Evolutionary conservation across 768 basidiomycete species (phyloP).

Genomic region (Cubamyces sp.): DNA sequence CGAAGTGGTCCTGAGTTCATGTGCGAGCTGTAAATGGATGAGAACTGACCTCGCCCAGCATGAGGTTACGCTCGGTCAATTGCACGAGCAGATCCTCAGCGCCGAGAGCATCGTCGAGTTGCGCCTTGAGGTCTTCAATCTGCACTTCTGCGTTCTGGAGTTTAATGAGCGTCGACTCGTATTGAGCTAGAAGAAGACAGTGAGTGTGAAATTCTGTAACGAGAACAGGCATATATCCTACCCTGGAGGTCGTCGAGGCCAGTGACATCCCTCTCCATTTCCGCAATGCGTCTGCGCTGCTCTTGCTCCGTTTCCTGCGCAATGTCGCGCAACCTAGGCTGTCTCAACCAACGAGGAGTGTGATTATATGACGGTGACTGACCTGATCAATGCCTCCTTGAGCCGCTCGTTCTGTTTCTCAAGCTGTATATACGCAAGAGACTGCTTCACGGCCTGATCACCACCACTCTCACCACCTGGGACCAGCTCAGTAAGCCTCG

Average conservation of each 20-base stretch:
- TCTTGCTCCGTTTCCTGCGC: constrained; percentile 88
- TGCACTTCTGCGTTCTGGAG: constrained; percentile 88
- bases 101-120: constrained; percentile 92
- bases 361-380: constrained; percentile 27
- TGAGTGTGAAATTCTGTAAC: background rate
- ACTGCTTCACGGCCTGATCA: constrained; percentile 51
- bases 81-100: constrained; percentile 97
- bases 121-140: constrained; percentile 90
- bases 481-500: background rate
- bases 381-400: constrained; percentile 93
- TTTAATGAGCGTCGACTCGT: constrained; percentile 78
- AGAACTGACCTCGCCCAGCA: constrained; percentile 77
- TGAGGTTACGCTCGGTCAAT: constrained; percentile 91
- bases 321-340: constrained; percentile 78
- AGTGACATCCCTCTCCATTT: constrained; percentile 89
- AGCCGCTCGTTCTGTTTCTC: constrained; percentile 96
- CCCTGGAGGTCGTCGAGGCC: constrained; percentile 81
- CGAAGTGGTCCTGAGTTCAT: background rate
- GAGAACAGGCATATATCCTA: constrained; percentile 30
- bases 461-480: constrained; percentile 34
- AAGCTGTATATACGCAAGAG: constrained; percentile 78
- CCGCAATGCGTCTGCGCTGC: constrained; percentile 74
- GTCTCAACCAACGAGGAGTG: background rate
- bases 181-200: constrained; percentile 55
- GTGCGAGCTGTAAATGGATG: background rate